These are phyloP conservation scores for Sungouiozyma ichnusensis DNA, from an alignment of 805 yeast species.

Conservation along the genomic window DNA sequence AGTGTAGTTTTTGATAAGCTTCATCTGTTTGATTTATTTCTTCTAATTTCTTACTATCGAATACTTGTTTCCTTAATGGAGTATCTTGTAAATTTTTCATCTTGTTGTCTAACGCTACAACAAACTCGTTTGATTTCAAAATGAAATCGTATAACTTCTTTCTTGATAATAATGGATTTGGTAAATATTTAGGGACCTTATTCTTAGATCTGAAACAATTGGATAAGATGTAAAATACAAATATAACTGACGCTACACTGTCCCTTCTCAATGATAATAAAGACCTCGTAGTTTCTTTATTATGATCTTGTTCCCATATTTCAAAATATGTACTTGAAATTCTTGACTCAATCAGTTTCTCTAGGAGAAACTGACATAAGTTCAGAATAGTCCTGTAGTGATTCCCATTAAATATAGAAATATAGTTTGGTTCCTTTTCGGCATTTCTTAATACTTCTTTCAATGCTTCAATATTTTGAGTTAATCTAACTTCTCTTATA, in stretches of 20 bases:
- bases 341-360: conserved; percentile 38
- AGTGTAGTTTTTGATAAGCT: conserved; percentile 26
- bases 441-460: conserved; percentile 30
- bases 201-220: conserved; percentile 32
- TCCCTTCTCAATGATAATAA: conserved; percentile 37
- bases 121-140: conserved; percentile 22
- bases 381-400: conserved; percentile 29
- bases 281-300: conserved; percentile 30
- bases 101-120: neutral
- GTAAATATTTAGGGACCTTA: conserved; percentile 35
- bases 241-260: conserved; percentile 37
- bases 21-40: neutral
- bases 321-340: conserved; percentile 39
- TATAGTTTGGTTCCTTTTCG: conserved; percentile 29
- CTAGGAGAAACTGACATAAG: conserved; percentile 32
- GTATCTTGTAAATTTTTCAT: conserved; percentile 5
- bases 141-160: conserved; percentile 35
- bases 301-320: conserved; percentile 35
- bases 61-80: conserved; percentile 5
- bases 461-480: conserved; percentile 34
- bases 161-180: conserved; percentile 35
- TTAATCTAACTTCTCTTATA: conserved; percentile 39
- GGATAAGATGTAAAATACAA: conserved; percentile 33
- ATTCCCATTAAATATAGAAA: conserved; percentile 27
- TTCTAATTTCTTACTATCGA: neutral